Evolutionary conservation across 164 flowering plant genomes (phyloP).

Genomic region (Aristolochia fimbriata): DNA sequence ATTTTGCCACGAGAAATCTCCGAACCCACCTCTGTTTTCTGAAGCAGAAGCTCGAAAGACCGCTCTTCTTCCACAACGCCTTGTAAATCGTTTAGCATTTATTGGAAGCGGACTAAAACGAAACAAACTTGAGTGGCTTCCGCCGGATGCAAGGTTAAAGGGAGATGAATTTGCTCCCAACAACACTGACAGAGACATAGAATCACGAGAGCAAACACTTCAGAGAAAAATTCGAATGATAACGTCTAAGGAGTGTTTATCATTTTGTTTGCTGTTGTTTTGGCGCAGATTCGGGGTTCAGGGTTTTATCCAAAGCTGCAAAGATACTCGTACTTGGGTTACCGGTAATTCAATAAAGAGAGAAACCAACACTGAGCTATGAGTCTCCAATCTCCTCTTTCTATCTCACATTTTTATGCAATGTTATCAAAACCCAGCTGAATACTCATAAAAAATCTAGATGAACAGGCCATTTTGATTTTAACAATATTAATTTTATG

Average conservation of each 20-base stretch:
- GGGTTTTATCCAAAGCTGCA: conserved; percentile 7
- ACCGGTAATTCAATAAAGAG: neutral
- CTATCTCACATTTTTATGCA: too few relatives aligned
- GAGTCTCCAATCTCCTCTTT: too few relatives aligned
- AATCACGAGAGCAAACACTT: too few relatives aligned
- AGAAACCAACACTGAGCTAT: too few relatives aligned
- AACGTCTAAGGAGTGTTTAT: neutral
- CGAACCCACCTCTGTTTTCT: conserved; percentile 25
- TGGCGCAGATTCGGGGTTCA: neutral
- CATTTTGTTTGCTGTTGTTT: too few relatives aligned
- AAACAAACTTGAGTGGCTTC: conserved; percentile 6
- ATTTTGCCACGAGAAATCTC: conserved; percentile 35
- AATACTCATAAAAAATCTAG: too few relatives aligned
- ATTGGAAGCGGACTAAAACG: conserved; percentile 11
- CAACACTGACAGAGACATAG: conserved; percentile 22
- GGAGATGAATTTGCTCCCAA: conserved; percentile 18
- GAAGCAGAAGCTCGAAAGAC: conserved; percentile 31
- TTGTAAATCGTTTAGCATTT: conserved; percentile 12
- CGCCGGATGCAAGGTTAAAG: conserved; percentile 9
- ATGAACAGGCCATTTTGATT: too few relatives aligned
- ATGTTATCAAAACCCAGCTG: too few relatives aligned
- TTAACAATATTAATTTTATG: too few relatives aligned
- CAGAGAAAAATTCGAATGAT: neutral
- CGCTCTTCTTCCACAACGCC: conserved; percentile 15
- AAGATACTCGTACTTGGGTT: too few relatives aligned